phyloP scores from a whole-genome alignment of 2,329 filamentous ascomycete species.

The Colletotrichum sidae region DNA sequence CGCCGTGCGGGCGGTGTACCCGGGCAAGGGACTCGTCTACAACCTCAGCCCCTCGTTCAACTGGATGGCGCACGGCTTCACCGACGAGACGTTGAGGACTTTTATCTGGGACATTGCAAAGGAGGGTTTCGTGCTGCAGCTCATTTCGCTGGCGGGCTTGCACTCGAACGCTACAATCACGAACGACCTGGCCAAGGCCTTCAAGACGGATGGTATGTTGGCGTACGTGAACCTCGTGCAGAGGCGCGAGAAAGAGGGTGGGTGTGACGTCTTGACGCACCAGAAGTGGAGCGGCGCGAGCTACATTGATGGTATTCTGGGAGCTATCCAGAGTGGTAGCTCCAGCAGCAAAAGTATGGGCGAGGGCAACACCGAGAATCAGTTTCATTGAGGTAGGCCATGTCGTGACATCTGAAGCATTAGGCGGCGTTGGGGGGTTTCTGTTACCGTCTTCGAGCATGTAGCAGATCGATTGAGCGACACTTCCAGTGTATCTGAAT shows the following conservation, averaged over 20 bases:
- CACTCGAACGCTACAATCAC: constrained; percentile 74
- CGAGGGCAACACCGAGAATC: constrained; percentile 88
- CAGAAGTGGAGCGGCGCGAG: constrained; percentile 82
- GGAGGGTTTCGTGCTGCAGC: constrained; percentile 81
- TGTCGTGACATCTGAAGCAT: constrained; percentile 23
- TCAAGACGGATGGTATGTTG: constrained; percentile 94
- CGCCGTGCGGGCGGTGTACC: constrained; percentile 76
- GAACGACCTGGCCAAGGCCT: constrained; percentile 81
- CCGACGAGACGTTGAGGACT: constrained; percentile 81
- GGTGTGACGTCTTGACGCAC: constrained; percentile 92
- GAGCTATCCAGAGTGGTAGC: constrained; percentile 91
- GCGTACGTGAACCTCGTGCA: constrained; percentile 97
- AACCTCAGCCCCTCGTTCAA: constrained; percentile 98
- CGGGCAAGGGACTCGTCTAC: constrained; percentile 92
- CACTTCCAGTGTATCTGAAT: no score
- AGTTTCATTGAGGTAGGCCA: constrained; percentile 58
- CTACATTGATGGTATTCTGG: constrained; percentile 90
- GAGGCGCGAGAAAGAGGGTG: constrained; percentile 87
- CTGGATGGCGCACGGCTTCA: constrained; percentile 97
- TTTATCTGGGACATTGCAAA: constrained; percentile 98
- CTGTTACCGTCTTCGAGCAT: constrained; percentile 5
- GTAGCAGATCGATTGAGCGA: not conserved
- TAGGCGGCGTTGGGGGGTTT: constrained; percentile 30
- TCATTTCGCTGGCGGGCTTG: constrained; percentile 74
- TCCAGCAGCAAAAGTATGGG: constrained; percentile 94